phyloP scores from a whole-genome alignment of 805 yeast genomes.

The Zygosaccharomyces pseudorouxii region DNA sequence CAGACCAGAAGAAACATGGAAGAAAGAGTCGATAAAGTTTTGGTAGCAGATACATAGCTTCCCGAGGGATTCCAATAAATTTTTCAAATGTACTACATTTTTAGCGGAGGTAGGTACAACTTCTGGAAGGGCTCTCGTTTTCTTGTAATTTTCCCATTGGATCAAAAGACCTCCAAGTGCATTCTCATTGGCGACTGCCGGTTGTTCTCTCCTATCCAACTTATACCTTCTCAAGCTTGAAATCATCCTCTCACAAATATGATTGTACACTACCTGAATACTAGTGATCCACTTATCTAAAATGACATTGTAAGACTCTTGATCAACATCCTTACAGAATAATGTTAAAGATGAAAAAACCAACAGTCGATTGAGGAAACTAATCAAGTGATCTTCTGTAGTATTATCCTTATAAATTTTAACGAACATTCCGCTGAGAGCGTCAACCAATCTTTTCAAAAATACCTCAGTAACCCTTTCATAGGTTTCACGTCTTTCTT shows the following conservation, averaged over 20 bases:
- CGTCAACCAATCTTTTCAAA: constrained; percentile 41
- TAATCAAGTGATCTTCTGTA: constrained; percentile 29
- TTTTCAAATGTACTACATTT: constrained; percentile 11
- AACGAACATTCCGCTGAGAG: constrained; percentile 42
- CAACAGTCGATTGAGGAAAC: constrained; percentile 39
- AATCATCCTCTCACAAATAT: constrained; percentile 17
- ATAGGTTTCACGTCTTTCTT: constrained; percentile 58
- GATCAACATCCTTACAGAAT: constrained; percentile 56
- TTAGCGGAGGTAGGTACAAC: constrained; percentile 8
- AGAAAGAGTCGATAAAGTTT: constrained; percentile 43
- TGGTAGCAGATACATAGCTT: constrained; percentile 42
- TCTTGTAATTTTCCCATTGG: constrained; percentile 20
- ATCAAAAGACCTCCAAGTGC: not conserved
- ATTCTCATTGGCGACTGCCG: constrained; percentile 6
- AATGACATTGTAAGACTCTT: constrained; percentile 42
- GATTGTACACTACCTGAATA: constrained; percentile 36
- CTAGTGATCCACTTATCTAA: constrained; percentile 39
- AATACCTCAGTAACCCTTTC: constrained; percentile 53
- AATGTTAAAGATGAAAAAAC: constrained; percentile 47
- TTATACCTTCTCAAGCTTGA: constrained; percentile 3
- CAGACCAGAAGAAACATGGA: constrained; percentile 41
- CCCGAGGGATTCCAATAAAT: constrained; percentile 19
- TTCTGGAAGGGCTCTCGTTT: constrained; percentile 12
- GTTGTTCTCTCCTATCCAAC: constrained; percentile 11
- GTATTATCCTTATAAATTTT: constrained; percentile 33